Percentiles rank a stretch among this genome's conserved stretches.
phyloP scores from a whole-genome alignment of 257 asterid genomes.

The Leptodermis oblonga region DNA sequence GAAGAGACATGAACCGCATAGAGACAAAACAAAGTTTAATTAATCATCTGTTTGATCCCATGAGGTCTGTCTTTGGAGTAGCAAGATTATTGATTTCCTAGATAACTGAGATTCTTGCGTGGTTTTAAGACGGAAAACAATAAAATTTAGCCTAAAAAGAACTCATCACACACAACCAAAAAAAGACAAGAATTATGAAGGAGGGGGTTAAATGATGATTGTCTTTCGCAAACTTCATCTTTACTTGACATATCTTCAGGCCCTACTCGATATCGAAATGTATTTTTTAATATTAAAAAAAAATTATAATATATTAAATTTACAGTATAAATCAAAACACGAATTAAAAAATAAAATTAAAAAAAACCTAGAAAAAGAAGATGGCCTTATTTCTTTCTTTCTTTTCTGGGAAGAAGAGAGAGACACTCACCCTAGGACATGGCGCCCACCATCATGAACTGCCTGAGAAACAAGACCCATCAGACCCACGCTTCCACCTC shows the following conservation, averaged over 20 bases:
- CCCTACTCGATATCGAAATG: neutral
- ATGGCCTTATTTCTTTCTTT: too few species aligned
- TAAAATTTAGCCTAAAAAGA: neutral
- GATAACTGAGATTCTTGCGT: constrained; percentile 23
- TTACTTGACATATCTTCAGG: constrained; percentile 19
- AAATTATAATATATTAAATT: too few species aligned
- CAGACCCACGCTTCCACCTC: constrained; percentile 98
- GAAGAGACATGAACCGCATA: constrained; percentile 17
- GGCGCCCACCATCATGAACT: constrained; percentile 99
- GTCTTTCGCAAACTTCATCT: constrained; percentile 24
- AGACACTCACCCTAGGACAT: constrained; percentile 75
- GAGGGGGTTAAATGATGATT: constrained; percentile 34
- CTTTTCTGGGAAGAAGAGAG: constrained; percentile 7
- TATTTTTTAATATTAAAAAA: too few species aligned
- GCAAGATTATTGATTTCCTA: constrained; percentile 21
- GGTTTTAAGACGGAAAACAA: neutral
- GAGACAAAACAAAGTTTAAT: constrained; percentile 11
- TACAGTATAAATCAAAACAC: too few species aligned
- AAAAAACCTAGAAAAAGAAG: too few species aligned
- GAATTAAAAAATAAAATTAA: too few species aligned
- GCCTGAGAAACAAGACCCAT: constrained; percentile 99
- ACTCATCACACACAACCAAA: constrained; percentile 19
- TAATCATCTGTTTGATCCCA: constrained; percentile 45
- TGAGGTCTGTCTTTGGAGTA: constrained; percentile 57
- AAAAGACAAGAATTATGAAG: constrained; percentile 34